phyloP scores from a whole-genome alignment of 441 rosid species.

The Adansonia gregorii region DNA sequence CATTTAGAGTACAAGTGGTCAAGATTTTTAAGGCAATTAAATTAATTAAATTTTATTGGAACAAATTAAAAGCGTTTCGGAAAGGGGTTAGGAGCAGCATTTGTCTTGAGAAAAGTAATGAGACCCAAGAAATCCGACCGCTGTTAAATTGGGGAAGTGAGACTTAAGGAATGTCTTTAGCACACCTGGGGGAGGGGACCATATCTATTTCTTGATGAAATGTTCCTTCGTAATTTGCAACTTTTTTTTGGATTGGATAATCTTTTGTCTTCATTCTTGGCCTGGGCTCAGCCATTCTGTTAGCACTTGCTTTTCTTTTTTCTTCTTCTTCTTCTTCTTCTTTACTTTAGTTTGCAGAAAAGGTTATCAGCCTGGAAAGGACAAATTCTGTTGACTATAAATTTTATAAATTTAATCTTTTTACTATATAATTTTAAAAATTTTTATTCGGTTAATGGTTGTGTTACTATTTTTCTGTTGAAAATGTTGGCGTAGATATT shows the following conservation, averaged over 20 bases:
- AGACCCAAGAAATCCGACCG: conserved; percentile 39
- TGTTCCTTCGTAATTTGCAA: conserved; percentile 28
- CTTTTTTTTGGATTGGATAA: neutral
- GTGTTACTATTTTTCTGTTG: too few relatives aligned
- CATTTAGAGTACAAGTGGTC: conserved; percentile 31
- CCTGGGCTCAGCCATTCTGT: conserved; percentile 12
- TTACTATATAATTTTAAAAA: too few relatives aligned
- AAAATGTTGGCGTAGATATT: too few relatives aligned
- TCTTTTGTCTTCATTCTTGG: conserved; percentile 32
- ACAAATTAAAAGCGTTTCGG: neutral
- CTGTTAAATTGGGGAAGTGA: conserved; percentile 33
- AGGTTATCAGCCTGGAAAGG: too few relatives aligned
- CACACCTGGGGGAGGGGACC: conserved; percentile 43
- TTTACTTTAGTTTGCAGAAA: too few relatives aligned
- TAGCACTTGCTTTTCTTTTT: neutral
- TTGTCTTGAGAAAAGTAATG: conserved; percentile 37
- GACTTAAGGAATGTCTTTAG: conserved; percentile 50
- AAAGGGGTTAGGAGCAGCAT: conserved; percentile 21
- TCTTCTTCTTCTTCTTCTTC: too few relatives aligned
- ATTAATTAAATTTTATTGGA: neutral
- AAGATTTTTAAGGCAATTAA: neutral
- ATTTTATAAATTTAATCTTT: too few relatives aligned
- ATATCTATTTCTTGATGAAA: conserved; percentile 35
- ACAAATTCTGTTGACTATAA: too few relatives aligned
- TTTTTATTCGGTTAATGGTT: too few relatives aligned